These are phyloP conservation scores for Xylaria sp. DNA, from an alignment of 2,329 filamentous ascomycete genomes.

Conservation along the genomic window DNA sequence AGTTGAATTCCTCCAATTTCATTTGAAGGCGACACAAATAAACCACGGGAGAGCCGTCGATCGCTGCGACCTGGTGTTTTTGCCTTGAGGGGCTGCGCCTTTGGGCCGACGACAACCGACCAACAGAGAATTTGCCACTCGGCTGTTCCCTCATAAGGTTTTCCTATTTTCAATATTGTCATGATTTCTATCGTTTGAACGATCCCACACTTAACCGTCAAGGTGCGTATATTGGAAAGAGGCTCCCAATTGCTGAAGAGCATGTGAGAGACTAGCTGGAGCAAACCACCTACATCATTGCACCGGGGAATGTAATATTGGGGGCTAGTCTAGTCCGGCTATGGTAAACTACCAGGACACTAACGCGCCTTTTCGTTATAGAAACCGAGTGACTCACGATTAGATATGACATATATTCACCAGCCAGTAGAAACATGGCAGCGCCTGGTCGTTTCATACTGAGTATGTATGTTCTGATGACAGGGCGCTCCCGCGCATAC, in stretches of 20 bases:
- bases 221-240: too few species aligned
- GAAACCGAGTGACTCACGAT: not conserved
- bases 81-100: not conserved
- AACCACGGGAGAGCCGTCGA: not conserved
- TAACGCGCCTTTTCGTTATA: not conserved
- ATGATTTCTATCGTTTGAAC: too few species aligned
- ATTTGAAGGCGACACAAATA: not conserved
- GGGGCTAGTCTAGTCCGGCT: not conserved
- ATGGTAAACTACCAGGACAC: not conserved
- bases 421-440: not conserved
- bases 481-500: not conserved
- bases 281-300: not conserved
- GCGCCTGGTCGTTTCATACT: not conserved
- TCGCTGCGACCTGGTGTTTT: not conserved
- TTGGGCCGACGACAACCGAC: slow-evolving; percentile 7
- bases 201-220: too few species aligned
- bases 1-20: not conserved
- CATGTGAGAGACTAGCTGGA: not conserved
- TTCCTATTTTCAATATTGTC: too few species aligned
- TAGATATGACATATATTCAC: not conserved
- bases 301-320: not conserved
- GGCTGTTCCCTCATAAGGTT: not conserved
- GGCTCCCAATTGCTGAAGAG: too few species aligned
- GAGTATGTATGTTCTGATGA: not conserved
- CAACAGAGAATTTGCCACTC: not conserved